Evolutionary conservation across 495 filamentous ascomycete genomes (phyloP).

Genomic region (Aspergillus nanangensis): DNA sequence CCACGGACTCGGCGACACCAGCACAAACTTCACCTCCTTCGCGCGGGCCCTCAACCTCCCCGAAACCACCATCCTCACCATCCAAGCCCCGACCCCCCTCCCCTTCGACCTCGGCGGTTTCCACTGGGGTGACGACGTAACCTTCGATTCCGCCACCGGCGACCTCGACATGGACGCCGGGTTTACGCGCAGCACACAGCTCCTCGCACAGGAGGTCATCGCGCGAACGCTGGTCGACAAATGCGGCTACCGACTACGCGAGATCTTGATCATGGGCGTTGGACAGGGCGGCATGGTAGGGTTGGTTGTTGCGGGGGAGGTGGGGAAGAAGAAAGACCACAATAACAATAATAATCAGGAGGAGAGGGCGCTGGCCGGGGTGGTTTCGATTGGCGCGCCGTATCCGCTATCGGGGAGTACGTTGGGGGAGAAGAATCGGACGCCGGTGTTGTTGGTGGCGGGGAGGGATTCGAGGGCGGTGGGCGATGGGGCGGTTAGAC

Average conservation of each 20-base stretch:
- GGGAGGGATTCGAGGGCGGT: constrained; percentile 60
- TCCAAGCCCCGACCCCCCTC: constrained; percentile 69
- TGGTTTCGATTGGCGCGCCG: constrained; percentile 73
- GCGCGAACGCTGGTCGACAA: constrained; percentile 54
- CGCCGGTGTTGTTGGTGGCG: constrained; percentile 70
- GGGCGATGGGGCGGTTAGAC: constrained; percentile 56
- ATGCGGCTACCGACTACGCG: constrained; percentile 64
- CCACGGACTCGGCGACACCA: constrained; percentile 83
- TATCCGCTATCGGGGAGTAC: constrained; percentile 50
- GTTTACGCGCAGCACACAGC: constrained; percentile 49
- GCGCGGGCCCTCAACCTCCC: constrained; percentile 71
- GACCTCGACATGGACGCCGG: constrained; percentile 76
- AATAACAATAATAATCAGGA: constrained; percentile 5
- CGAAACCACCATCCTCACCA: constrained; percentile 69
- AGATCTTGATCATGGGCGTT: constrained; percentile 77
- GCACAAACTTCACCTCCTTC: constrained; percentile 64
- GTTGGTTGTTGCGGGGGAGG: constrained; percentile 49
- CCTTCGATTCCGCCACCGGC: constrained; percentile 56
- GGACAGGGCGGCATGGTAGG: constrained; percentile 85
- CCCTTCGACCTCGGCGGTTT: constrained; percentile 73
- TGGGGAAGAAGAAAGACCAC: constrained; percentile 11
- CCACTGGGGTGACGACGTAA: constrained; percentile 92
- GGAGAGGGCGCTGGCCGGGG: constrained; percentile 46
- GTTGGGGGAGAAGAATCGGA: constrained; percentile 47
- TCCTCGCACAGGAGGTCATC: constrained; percentile 56